Conservation (phyloP, 805 yeast genomes). For the Osmozyma mogii region DNA sequence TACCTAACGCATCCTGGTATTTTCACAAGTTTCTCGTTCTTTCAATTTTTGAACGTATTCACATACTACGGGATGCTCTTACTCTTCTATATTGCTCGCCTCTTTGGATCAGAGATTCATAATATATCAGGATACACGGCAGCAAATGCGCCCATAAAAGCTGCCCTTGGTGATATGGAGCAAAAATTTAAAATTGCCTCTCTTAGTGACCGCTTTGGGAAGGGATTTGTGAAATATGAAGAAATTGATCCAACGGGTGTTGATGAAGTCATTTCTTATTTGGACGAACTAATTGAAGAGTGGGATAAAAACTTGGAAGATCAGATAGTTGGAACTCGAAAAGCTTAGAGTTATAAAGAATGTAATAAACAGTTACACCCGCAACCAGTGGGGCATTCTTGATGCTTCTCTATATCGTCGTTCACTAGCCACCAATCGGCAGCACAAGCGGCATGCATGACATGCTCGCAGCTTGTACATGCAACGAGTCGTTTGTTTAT, state of each 20-base stretch:
- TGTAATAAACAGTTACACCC: slow-evolving; percentile 57
- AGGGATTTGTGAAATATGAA: slow-evolving; percentile 48
- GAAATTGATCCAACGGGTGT: slow-evolving; percentile 59
- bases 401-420: slow-evolving; percentile 1
- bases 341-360: slow-evolving; percentile 6
- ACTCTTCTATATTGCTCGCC: slow-evolving; percentile 76
- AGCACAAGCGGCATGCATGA: slow-evolving; percentile 74
- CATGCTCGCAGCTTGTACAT: slow-evolving; percentile 72
- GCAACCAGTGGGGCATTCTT: slow-evolving; percentile 78
- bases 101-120: slow-evolving; percentile 81
- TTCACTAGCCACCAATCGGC: slow-evolving; percentile 38
- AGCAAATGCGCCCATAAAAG: slow-evolving; percentile 69
- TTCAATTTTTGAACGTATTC: slow-evolving; percentile 64
- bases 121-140: slow-evolving; percentile 83
- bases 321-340: slow-evolving; percentile 55
- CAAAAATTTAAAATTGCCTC: slow-evolving; percentile 61
- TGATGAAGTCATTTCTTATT: slow-evolving; percentile 56
- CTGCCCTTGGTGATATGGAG: slow-evolving; percentile 45
- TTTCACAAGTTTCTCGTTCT: slow-evolving; percentile 75
- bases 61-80: slow-evolving; percentile 81
- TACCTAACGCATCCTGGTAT: slow-evolving; percentile 92
- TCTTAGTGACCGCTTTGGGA: slow-evolving; percentile 57
- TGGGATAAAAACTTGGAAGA: slow-evolving; percentile 74
- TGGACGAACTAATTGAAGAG: slow-evolving; percentile 46
- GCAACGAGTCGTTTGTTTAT: slow-evolving; percentile 54